These are phyloP conservation scores for Cyclotella atomus DNA, from an alignment of 108 stramenopile species.

Conservation along the genomic window DNA sequence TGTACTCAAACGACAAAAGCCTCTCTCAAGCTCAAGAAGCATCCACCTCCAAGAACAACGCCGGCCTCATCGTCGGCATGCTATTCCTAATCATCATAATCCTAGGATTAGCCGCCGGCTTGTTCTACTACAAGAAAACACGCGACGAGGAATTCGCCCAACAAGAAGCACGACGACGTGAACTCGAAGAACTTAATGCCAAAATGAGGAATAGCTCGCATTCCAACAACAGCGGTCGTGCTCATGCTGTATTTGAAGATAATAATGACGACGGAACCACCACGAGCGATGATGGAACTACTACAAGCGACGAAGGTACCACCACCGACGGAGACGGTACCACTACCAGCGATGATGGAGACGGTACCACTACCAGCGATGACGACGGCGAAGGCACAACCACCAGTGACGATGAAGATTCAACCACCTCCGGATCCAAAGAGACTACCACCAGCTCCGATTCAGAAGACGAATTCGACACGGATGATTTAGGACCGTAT, in stretches of 20 bases:
- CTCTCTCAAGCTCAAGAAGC: too few relatives aligned
- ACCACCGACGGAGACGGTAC: neutral
- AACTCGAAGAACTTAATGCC: neutral
- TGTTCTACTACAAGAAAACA: conserved; percentile 8
- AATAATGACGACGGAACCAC: neutral
- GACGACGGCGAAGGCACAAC: neutral
- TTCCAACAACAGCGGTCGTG: neutral
- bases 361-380: neutral
- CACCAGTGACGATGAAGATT: neutral
- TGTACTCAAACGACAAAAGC: neutral
- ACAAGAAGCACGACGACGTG: conserved; percentile 7
- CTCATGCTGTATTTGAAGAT: neutral
- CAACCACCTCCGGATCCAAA: conserved; percentile 15
- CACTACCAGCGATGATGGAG: neutral
- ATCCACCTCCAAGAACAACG: neutral
- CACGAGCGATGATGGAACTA: neutral
- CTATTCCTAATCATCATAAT: conserved; percentile 6
- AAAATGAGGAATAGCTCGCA: neutral
- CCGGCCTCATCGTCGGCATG: conserved; percentile 20
- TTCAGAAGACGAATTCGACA: too few relatives aligned
- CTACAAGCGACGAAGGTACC: too few relatives aligned
- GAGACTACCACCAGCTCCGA: conserved; percentile 15
- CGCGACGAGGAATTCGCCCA: neutral
- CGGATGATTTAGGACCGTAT: too few relatives aligned
- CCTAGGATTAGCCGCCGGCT: neutral